These are phyloP conservation scores for Aspergillus mulundensis DNA, from an alignment of 495 filamentous ascomycete species.

Conservation along the genomic window DNA sequence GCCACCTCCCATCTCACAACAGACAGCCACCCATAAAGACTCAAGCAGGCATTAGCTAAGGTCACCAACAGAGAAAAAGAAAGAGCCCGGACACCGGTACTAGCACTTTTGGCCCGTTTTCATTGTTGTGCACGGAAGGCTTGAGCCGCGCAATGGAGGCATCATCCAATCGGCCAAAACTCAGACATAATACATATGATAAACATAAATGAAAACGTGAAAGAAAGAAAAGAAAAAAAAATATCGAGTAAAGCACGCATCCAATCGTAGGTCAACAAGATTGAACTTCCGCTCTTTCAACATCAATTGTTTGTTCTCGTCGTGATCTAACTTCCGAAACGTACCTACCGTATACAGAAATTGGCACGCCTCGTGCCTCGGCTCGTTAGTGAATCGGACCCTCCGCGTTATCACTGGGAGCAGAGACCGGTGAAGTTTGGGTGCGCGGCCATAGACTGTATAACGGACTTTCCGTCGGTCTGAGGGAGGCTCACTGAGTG, in stretches of 20 bases:
- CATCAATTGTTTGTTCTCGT: background rate
- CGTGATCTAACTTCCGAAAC: background rate
- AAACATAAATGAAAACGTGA: background rate
- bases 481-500: slow-evolving; percentile 18
- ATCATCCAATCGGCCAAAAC: background rate
- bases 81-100: background rate
- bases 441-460: slow-evolving; percentile 20
- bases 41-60: background rate
- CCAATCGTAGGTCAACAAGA: background rate
- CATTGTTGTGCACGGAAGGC: background rate
- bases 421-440: slow-evolving; percentile 23
- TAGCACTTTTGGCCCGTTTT: background rate
- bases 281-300: no score
- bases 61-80: background rate
- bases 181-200: background rate
- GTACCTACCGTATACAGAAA: background rate
- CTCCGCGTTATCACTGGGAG: slow-evolving; percentile 27
- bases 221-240: slow-evolving; percentile 3
- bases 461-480: slow-evolving; percentile 18
- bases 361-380: background rate
- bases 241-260: background rate
- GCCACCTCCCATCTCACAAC: background rate
- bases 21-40: background rate
- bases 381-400: slow-evolving; percentile 8
- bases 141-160: background rate